phyloP scores from a whole-genome alignment of 2,329 filamentous ascomycete species.

The Xylariaceae sp. region DNA sequence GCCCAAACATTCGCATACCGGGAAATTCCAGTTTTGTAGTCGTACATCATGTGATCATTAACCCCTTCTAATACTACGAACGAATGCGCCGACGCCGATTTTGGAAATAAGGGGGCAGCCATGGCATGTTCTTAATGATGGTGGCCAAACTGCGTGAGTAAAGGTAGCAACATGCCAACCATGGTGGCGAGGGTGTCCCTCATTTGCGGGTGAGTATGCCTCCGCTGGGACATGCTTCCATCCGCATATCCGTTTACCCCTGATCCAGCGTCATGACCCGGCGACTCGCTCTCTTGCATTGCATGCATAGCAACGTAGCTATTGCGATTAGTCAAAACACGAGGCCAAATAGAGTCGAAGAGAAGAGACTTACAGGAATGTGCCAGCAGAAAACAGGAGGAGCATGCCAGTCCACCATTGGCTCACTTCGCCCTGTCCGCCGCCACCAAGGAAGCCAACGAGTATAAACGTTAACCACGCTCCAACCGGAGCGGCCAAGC shows the following conservation, averaged over 20 bases:
- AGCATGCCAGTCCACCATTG: constrained; percentile 91
- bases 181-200: constrained; percentile 66
- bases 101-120: constrained; percentile 8
- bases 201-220: constrained; percentile 54
- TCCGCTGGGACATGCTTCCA: constrained; percentile 41
- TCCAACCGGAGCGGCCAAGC: constrained; percentile 80
- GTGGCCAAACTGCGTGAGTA: constrained; percentile 73
- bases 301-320: constrained; percentile 98
- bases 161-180: constrained; percentile 70
- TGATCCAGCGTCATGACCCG: constrained; percentile 47
- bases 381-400: constrained; percentile 90
- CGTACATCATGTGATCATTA: constrained; percentile 17
- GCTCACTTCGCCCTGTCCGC: constrained; percentile 55
- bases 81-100: constrained; percentile 15
- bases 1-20: constrained; percentile 3
- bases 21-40: constrained; percentile 4
- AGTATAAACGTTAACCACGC: constrained; percentile 78
- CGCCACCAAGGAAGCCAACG: constrained; percentile 66
- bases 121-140: constrained; percentile 46
- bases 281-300: constrained; percentile 71
- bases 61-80: constrained; percentile 12
- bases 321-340: not conserved
- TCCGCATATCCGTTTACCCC: constrained; percentile 52
- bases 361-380: constrained; percentile 69
- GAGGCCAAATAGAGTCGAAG: not conserved